Evolutionary conservation across 352 stramenopile species (phyloP).

Genomic region (Phytopythium helicoides): DNA sequence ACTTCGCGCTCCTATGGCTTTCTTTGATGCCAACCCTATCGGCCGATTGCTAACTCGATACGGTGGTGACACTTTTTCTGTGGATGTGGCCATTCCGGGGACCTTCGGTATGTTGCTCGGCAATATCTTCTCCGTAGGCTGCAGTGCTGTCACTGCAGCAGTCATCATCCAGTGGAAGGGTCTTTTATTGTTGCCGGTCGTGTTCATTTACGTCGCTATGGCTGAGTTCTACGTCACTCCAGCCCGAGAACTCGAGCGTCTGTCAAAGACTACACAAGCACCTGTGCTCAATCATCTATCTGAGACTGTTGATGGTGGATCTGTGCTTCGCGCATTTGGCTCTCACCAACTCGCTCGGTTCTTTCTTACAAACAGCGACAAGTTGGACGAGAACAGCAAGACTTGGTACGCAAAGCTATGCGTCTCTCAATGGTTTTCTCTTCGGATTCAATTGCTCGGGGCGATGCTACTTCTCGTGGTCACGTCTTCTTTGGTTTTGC

Average conservation of each 20-base stretch:
- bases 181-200: conserved; percentile 77
- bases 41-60: conserved; percentile 91
- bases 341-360: conserved; percentile 37
- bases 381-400: conserved; percentile 41
- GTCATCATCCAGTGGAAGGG: conserved; percentile 83
- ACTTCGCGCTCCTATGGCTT: conserved; percentile 85
- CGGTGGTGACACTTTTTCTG: conserved; percentile 85
- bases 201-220: conserved; percentile 75
- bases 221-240: conserved; percentile 41
- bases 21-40: conserved; percentile 92
- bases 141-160: conserved; percentile 73
- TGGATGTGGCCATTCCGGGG: conserved; percentile 80
- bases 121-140: conserved; percentile 73
- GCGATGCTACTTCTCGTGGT: conserved; percentile 86
- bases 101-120: conserved; percentile 47
- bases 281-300: conserved; percentile 53
- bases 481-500: conserved; percentile 43
- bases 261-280: conserved; percentile 43
- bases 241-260: conserved; percentile 48
- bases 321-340: conserved; percentile 58
- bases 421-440: conserved; percentile 44
- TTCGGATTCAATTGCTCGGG: conserved; percentile 71
- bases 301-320: conserved; percentile 45
- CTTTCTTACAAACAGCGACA: conserved; percentile 22
- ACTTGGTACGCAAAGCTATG: conserved; percentile 34